Evolutionary conservation across 345 rosid species (phyloP).

Genomic region (Syzygium aromaticum): DNA sequence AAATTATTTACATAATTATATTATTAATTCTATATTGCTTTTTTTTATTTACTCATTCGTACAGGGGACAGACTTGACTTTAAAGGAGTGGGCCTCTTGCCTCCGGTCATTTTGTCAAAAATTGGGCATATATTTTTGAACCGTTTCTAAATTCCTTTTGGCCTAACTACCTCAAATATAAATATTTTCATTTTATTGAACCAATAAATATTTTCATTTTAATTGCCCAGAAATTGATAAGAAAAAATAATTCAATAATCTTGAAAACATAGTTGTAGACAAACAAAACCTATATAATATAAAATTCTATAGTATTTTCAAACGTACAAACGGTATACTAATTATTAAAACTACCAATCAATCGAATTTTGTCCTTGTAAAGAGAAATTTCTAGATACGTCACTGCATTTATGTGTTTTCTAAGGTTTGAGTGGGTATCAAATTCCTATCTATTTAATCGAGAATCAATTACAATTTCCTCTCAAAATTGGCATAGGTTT

Average conservation of each 20-base stretch:
- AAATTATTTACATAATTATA: neutral
- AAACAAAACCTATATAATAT: neutral
- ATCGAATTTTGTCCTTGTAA: neutral
- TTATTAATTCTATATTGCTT: neutral
- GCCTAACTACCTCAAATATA: neutral
- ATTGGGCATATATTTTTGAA: neutral
- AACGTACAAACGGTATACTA: neutral
- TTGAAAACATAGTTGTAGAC: neutral
- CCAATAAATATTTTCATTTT: neutral
- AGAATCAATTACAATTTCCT: neutral
- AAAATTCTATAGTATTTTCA: neutral
- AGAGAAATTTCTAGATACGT: neutral
- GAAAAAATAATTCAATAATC: neutral
- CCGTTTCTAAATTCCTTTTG: neutral
- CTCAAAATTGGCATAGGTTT: neutral
- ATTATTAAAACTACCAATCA: neutral
- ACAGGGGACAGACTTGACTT: neutral
- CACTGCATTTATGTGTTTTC: neutral
- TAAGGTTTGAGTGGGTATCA: neutral
- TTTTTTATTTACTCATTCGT: neutral
- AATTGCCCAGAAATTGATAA: neutral
- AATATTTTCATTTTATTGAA: neutral
- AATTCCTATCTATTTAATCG: neutral
- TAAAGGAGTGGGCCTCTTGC: neutral
- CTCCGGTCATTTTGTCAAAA: neutral